Base-by-base conservation (phyloP, 2,329 filamentous ascomycete genomes). In the Cladorrhinum sp. region DNA sequence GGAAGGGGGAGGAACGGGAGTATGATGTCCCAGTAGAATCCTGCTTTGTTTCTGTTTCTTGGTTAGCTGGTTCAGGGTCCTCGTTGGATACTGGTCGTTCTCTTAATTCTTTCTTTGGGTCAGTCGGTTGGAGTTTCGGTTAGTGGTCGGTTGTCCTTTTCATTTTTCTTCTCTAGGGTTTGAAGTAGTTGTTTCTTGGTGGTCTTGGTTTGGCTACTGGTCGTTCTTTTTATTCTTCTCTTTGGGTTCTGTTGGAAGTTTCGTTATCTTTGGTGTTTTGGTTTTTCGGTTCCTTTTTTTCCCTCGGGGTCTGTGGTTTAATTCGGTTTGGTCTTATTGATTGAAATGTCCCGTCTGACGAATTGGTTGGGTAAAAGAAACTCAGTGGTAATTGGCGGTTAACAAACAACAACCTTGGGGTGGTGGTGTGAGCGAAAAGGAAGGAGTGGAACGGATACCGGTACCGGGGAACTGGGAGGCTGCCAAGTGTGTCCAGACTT, bases 251-350 rank as follows among this genome's bases (percentile, higher is more conserved):
- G 10, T 36, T 10, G 41, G 16, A 18, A 18, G 10, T 7, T n/a
- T n/a, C 8, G 41, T 5, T 45, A 7, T 18, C 8, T 45, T 20
- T 7, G 41, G 2, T 50, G 38, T 13, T 50, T 51, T 55, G 10
- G 32, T 53, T 55, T 55, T 41, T 36, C 32, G 45, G 9, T 51
- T 25, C 60, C 2, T 41, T 50, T 63, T 59, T 55, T 51, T 59
- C n/a, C n/a, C n/a, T n/a, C n/a, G n/a, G n/a, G n/a, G n/a, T n/a
- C n/a, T n/a, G n/a, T n/a, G n/a, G n/a, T n/a, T n/a, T n/a, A n/a
- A n/a, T n/a, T n/a, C n/a, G n/a, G n/a, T n/a, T 57, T 45, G 55
- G 12, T 54, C n/a, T 25, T 55, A 38, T 48, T 41, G 18, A 10
- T 27, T 25, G 50, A 32, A 52, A 25, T 52, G 27, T 18, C 32